These are phyloP conservation scores for Dipodascus geniculatus DNA, from an alignment of 805 yeast species.

Conservation along the genomic window DNA sequence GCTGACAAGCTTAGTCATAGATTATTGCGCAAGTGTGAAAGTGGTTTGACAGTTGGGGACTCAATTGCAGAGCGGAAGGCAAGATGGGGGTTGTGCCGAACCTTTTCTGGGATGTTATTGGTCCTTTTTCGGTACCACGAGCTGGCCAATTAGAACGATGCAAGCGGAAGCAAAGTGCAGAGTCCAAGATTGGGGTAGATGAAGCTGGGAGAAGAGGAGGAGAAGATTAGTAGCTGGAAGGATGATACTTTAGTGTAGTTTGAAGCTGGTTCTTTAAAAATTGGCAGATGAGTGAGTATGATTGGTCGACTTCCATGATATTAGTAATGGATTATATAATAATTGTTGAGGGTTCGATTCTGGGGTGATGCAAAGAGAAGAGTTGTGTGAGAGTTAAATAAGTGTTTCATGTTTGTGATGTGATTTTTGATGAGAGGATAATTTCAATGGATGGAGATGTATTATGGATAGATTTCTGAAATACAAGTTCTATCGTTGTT, in stretches of 20 bases:
- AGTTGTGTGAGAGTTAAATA: no score
- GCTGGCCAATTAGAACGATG: not conserved
- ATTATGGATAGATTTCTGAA: no score
- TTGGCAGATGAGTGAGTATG: not conserved
- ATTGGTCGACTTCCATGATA: not conserved
- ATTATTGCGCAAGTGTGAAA: not conserved
- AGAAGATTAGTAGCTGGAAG: not conserved
- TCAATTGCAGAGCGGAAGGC: not conserved
- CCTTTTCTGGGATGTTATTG: not conserved
- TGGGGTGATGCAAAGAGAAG: no score
- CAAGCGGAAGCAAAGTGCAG: not conserved
- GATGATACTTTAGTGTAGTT: not conserved
- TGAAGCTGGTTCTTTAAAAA: no score
- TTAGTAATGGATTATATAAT: not conserved
- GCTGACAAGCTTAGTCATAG: not conserved
- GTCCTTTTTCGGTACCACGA: not conserved
- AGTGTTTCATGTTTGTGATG: no score
- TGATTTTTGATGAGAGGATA: no score
- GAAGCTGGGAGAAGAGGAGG: no score
- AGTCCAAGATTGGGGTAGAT: no score
- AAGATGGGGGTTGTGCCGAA: not conserved
- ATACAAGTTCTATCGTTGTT: no score
- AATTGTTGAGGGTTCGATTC: not conserved
- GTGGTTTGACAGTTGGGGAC: not conserved
- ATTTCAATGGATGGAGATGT: no score